A percentile compares a stretch with the other conserved stretches of the same genome.
Evolutionary conservation across 2,329 filamentous ascomycete species (phyloP).

Genomic region (Nothomitra cinnamomea): DNA sequence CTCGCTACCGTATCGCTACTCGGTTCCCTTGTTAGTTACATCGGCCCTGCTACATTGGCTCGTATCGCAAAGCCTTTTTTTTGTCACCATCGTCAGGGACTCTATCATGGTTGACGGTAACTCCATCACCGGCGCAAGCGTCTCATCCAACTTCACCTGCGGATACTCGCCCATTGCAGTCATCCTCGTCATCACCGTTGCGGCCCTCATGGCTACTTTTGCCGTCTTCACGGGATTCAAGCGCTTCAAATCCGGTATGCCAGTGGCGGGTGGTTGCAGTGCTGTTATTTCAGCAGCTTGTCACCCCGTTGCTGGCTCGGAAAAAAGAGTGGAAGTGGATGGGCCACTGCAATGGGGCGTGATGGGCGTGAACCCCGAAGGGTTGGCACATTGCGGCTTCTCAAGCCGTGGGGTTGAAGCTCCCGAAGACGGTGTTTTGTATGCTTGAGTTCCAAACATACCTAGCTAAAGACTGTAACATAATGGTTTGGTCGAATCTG

Average conservation of each 20-base stretch:
- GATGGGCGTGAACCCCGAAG: too few relatives aligned
- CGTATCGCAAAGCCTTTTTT: conserved; percentile 29
- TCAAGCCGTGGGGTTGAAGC: too few relatives aligned
- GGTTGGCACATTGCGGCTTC: too few relatives aligned
- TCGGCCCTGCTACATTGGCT: conserved; percentile 30
- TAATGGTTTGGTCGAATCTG: too few relatives aligned
- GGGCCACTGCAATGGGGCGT: conserved; percentile 1
- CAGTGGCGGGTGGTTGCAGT: background rate
- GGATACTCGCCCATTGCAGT: conserved; percentile 15
- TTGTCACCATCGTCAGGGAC: conserved; percentile 22
- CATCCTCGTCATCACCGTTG: conserved; percentile 6
- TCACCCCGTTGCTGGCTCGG: background rate
- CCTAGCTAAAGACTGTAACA: too few relatives aligned
- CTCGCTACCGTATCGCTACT: conserved; percentile 28
- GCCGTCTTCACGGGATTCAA: background rate
- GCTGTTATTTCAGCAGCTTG: conserved; percentile 1
- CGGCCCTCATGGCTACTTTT: background rate
- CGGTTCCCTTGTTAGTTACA: conserved; percentile 22
- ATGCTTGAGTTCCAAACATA: too few relatives aligned
- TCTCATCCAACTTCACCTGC: conserved; percentile 8
- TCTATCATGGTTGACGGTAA: conserved; percentile 13
- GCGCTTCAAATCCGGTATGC: background rate
- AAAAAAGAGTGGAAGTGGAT: background rate
- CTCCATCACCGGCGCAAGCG: conserved; percentile 3
- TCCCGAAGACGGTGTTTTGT: too few relatives aligned